Conservation (phyloP, 2,329 filamentous ascomycete species). For the Sodiomyces alkalinus region DNA sequence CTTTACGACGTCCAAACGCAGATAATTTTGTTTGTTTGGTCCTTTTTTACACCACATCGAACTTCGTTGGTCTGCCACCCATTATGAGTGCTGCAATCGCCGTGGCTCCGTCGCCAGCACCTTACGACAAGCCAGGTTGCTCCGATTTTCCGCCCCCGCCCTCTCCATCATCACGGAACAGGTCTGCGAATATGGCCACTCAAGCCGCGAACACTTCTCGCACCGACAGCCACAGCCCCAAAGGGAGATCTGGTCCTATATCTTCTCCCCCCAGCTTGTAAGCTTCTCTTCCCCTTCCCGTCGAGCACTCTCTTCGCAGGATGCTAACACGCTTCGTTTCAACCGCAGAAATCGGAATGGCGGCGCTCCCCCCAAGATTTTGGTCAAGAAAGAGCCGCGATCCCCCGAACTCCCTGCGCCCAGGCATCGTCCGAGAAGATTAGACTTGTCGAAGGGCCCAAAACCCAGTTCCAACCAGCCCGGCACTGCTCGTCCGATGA, state of each 20-base stretch:
- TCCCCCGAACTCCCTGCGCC: conserved; percentile 62
- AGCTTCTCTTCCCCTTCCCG: conserved; percentile 16
- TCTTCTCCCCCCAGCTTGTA: conserved; percentile 46
- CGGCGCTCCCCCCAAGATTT: conserved; percentile 55
- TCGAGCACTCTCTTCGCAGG: no score
- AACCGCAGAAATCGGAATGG: conserved; percentile 32
- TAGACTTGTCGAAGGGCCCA: conserved; percentile 59
- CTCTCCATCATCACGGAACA: conserved; percentile 31
- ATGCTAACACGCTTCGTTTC: neutral
- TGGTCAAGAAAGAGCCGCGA: conserved; percentile 91
- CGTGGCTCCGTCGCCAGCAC: conserved; percentile 54
- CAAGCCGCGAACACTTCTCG: conserved; percentile 29
- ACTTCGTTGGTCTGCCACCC: no score
- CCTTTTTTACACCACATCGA: conserved; percentile 9
- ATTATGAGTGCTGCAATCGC: conserved; percentile 54
- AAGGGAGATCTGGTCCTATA: conserved; percentile 26
- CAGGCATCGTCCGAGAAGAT: conserved; percentile 59
- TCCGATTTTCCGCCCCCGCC: conserved; percentile 25
- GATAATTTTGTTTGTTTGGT: neutral
- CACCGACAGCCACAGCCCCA: conserved; percentile 40
- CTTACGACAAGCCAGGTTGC: conserved; percentile 46
- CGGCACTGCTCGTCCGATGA: conserved; percentile 57
- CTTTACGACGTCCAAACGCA: no score
- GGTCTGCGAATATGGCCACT: conserved; percentile 20
- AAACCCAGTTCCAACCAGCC: conserved; percentile 35